A percentile compares a stretch with the other conserved stretches of the same genome.
Evolutionary conservation across 345 rosid species (phyloP).

Genomic region (Lepidium aucheri): DNA sequence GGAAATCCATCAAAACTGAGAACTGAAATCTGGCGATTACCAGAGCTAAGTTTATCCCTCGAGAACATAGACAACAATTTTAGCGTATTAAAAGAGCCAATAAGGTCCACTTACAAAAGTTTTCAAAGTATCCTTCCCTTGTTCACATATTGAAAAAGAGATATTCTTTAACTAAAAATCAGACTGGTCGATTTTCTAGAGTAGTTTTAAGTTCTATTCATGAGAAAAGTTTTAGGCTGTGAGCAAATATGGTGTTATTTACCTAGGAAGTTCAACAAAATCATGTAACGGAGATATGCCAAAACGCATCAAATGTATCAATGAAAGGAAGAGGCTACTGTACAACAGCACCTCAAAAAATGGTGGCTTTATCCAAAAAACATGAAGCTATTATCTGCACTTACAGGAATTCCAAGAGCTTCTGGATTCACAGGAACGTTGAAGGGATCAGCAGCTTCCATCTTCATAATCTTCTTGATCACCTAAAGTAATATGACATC

Average conservation of each 20-base stretch:
- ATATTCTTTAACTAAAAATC: neutral
- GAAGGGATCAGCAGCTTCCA: conserved; percentile 98
- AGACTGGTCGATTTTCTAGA: neutral
- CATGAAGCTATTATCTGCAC: conserved; percentile 8
- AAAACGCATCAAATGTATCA: neutral
- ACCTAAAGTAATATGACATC: conserved; percentile 31
- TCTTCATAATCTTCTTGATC: conserved; percentile 92
- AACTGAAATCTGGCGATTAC: neutral
- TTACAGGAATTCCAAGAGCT: conserved; percentile 97
- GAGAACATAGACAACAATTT: neutral
- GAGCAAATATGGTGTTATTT: neutral
- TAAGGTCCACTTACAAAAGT: neutral
- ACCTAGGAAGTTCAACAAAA: neutral
- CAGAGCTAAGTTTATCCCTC: neutral
- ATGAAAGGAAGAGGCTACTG: neutral
- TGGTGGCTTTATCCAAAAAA: neutral
- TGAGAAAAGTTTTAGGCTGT: neutral
- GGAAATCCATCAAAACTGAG: neutral
- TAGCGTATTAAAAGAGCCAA: neutral
- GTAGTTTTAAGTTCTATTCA: neutral
- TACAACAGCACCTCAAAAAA: neutral
- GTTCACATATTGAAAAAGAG: neutral
- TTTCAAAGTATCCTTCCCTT: neutral
- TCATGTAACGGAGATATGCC: neutral
- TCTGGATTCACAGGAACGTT: conserved; percentile 88